A percentile compares a stretch with the other conserved stretches of the same genome.
Conservation (phyloP, 179 eudicot genomes). For the Vitellaria paradoxa region DNA sequence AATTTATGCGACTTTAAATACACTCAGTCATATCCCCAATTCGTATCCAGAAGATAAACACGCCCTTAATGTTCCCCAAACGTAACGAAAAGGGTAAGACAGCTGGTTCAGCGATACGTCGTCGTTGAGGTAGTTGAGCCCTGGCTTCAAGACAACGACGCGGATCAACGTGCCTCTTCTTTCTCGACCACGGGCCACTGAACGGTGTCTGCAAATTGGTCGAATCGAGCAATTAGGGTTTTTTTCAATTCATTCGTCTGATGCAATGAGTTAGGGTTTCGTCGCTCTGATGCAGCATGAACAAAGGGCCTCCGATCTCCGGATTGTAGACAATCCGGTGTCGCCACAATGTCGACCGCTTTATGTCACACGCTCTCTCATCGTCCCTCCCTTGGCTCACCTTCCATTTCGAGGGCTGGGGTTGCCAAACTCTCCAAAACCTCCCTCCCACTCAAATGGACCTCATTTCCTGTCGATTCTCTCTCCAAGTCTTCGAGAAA, state of each 20-base stretch:
- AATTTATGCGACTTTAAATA: too few relatives aligned
- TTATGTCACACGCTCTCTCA: slow-evolving; percentile 13
- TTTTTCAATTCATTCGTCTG: not conserved
- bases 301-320: slow-evolving; percentile 7
- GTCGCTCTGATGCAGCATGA: slow-evolving; percentile 20
- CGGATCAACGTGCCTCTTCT: not conserved
- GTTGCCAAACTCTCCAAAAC: slow-evolving; percentile 3
- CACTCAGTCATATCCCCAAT: too few relatives aligned
- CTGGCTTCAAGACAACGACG: not conserved
- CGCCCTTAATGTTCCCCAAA: too few relatives aligned
- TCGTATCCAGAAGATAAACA: too few relatives aligned
- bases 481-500: slow-evolving; percentile 6
- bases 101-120: not conserved
- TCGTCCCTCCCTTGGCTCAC: slow-evolving; percentile 14
- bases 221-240: slow-evolving; percentile 17
- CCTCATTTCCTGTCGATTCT: slow-evolving; percentile 5
- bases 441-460: not conserved
- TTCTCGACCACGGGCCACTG: not conserved
- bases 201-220: not conserved
- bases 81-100: too few relatives aligned
- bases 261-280: slow-evolving; percentile 20
- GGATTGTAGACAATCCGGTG: slow-evolving; percentile 23
- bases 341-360: slow-evolving; percentile 9
- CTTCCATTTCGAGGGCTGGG: slow-evolving; percentile 2
- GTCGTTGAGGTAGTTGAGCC: not conserved